Conservation (phyloP, 2,329 filamentous ascomycete genomes). For the Boeremia exigua region DNA sequence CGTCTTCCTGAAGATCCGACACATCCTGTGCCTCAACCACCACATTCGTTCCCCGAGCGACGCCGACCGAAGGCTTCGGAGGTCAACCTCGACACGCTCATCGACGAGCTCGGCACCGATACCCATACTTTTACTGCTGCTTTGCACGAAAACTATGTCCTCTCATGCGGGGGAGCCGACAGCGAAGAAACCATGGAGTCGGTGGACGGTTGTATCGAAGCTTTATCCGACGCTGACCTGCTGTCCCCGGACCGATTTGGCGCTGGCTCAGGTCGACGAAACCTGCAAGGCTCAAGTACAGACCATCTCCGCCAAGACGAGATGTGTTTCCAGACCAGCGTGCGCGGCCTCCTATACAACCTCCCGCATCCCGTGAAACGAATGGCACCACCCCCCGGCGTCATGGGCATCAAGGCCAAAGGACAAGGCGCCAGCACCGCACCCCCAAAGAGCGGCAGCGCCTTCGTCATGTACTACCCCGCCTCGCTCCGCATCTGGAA, state of each 20-base stretch:
- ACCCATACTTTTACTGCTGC: constrained; percentile 88
- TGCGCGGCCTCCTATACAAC: constrained; percentile 83
- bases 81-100: constrained; percentile 68
- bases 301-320: constrained; percentile 90
- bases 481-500: constrained; percentile 84
- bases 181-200: constrained; percentile 73
- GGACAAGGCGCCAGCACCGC: constrained; percentile 26
- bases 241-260: constrained; percentile 77
- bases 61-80: constrained; percentile 53
- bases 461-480: constrained; percentile 92
- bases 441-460: constrained; percentile 58
- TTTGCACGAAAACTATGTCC: constrained; percentile 89
- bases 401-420: constrained; percentile 44
- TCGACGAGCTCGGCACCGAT: constrained; percentile 93
- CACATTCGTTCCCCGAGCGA: constrained; percentile 54
- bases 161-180: constrained; percentile 74
- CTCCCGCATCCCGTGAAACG: constrained; percentile 85
- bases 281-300: constrained; percentile 58
- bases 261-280: constrained; percentile 58
- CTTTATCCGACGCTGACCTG: constrained; percentile 86
- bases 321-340: constrained; percentile 89
- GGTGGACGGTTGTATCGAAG: constrained; percentile 83
- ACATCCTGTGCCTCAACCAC: constrained; percentile 50
- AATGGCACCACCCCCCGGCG: constrained; percentile 49
- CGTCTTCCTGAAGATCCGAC: constrained; percentile 59